A percentile compares a stretch with the other conserved stretches of the same genome.
Conservation (phyloP, 805 yeast genomes). For the Suhomyces pyralidae region DNA sequence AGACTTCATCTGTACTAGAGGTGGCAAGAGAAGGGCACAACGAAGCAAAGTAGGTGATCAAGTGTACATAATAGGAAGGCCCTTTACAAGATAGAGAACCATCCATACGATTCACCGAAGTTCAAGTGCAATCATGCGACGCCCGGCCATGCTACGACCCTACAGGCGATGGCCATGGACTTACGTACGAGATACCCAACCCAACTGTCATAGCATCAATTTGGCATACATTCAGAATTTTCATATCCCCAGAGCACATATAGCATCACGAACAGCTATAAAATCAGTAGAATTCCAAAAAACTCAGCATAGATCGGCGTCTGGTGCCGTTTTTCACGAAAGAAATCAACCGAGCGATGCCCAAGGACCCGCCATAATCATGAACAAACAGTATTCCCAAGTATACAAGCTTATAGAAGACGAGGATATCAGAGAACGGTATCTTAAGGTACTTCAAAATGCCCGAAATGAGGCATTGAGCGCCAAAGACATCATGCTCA, state of each 20-base stretch:
- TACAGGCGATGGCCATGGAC: conserved; percentile 1
- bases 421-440: conserved; percentile 8
- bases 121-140: neutral
- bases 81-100: neutral
- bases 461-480: neutral
- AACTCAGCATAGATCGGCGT: neutral
- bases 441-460: conserved; percentile 13
- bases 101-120: neutral
- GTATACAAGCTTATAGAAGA: conserved; percentile 8
- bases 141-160: neutral
- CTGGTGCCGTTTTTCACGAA: neutral
- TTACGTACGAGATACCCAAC: neutral
- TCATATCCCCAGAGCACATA: neutral
- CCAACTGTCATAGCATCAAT: neutral
- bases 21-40: neutral
- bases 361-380: conserved; percentile 1
- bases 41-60: neutral
- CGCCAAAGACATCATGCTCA: conserved; percentile 10
- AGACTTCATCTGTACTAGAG: neutral
- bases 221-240: neutral
- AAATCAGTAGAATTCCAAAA: neutral
- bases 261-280: neutral
- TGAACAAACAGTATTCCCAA: conserved; percentile 6
- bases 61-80: neutral
- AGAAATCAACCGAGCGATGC: neutral